Percentiles rank a stretch among this genome's conserved stretches.
These are phyloP conservation scores for Sclerotinia spermophila DNA, from an alignment of 2,329 filamentous ascomycete genomes.

Conservation along the genomic window DNA sequence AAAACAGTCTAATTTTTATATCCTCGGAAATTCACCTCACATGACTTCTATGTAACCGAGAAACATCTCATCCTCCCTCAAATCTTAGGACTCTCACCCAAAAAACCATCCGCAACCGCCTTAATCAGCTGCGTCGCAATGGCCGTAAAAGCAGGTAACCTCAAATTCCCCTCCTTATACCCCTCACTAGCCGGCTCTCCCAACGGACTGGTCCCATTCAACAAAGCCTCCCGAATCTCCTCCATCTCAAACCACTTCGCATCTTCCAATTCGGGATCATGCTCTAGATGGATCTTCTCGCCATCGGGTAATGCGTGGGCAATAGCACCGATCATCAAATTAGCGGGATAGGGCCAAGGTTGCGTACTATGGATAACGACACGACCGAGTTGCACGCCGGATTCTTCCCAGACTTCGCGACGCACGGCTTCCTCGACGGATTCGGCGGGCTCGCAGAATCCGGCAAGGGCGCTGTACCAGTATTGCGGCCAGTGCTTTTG, in stretches of 20 bases:
- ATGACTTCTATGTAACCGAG: neutral
- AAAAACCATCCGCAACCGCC: slow-evolving; percentile 70
- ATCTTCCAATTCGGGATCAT: slow-evolving; percentile 88
- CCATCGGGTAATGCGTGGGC: slow-evolving; percentile 78
- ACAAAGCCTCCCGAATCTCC: slow-evolving; percentile 73
- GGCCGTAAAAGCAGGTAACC: slow-evolving; percentile 79
- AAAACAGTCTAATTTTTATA: neutral
- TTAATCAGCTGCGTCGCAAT: slow-evolving; percentile 88
- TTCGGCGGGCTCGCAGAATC: slow-evolving; percentile 82
- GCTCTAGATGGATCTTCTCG: slow-evolving; percentile 75
- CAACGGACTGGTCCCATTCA: slow-evolving; percentile 62
- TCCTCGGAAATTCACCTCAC: slow-evolving; percentile 2
- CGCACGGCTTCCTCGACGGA: slow-evolving; percentile 81
- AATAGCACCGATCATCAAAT: slow-evolving; percentile 82
- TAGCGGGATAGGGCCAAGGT: slow-evolving; percentile 84
- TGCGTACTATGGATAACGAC: slow-evolving; percentile 82
- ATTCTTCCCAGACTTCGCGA: slow-evolving; percentile 83
- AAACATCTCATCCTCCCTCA: slow-evolving; percentile 12
- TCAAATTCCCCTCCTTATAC: slow-evolving; percentile 73
- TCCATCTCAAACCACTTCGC: slow-evolving; percentile 85
- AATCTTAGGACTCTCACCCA: slow-evolving; percentile 40
- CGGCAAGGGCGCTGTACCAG: slow-evolving; percentile 87
- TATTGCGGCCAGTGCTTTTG: slow-evolving; percentile 76
- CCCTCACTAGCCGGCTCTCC: slow-evolving; percentile 60
- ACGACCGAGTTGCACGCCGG: slow-evolving; percentile 69